Percentiles rank a stretch among this genome's conserved stretches.
Evolutionary conservation across 306 rosid species (phyloP).

Genomic region (Adenanthera pavonina): DNA sequence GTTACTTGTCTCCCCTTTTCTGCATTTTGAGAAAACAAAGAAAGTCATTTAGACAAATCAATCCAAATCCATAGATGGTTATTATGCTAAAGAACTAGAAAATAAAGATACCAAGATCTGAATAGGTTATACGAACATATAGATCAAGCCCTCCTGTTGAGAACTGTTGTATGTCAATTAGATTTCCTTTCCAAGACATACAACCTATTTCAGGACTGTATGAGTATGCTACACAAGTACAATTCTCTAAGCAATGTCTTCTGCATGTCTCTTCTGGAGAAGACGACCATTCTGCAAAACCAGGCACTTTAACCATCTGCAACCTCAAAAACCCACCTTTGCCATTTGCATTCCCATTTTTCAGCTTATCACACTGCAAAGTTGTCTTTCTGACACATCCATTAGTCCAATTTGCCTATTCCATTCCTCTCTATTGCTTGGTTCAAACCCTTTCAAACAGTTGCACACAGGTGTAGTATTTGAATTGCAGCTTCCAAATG

Average conservation of each 20-base stretch:
- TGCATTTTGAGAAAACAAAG: not conserved
- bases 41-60: not conserved
- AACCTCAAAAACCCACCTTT: slow-evolving; percentile 47
- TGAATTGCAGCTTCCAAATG: slow-evolving; percentile 21
- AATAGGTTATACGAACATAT: slow-evolving; percentile 36
- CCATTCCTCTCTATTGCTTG: slow-evolving; percentile 46
- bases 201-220: slow-evolving; percentile 31
- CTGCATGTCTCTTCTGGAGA: slow-evolving; percentile 19
- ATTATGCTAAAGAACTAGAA: not conserved
- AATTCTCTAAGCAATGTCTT: slow-evolving; percentile 41
- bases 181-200: slow-evolving; percentile 35
- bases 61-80: not conserved
- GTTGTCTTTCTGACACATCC: slow-evolving; percentile 35
- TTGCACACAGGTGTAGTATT: slow-evolving; percentile 36
- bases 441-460: slow-evolving; percentile 54
- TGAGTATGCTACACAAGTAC: slow-evolving; percentile 43
- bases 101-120: slow-evolving; percentile 36
- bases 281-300: slow-evolving; percentile 10
- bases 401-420: slow-evolving; percentile 30
- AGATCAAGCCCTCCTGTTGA: slow-evolving; percentile 32
- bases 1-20: not conserved
- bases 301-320: slow-evolving; percentile 50
- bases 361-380: slow-evolving; percentile 43
- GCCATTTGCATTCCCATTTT: not conserved
- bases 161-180: slow-evolving; percentile 39